These are phyloP conservation scores for Trichoderma parareesei DNA, from an alignment of 495 filamentous ascomycete genomes.

Conservation along the genomic window DNA sequence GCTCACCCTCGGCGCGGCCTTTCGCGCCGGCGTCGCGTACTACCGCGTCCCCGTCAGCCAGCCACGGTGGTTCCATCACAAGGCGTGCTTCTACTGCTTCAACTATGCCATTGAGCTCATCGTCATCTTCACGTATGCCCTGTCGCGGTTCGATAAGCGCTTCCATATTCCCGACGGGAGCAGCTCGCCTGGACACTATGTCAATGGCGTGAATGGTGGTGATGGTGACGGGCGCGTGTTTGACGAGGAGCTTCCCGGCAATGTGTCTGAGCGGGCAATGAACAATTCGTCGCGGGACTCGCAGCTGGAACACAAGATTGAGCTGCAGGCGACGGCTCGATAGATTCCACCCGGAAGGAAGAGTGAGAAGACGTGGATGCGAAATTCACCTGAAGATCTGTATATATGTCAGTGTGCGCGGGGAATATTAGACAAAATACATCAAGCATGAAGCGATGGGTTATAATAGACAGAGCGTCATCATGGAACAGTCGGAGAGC, in stretches of 20 bases:
- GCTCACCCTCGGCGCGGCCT: slow-evolving; percentile 62
- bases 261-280: neutral
- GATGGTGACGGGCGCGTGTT: neutral
- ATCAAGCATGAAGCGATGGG: neutral
- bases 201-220: slow-evolving; percentile 11
- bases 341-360: neutral
- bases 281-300: neutral
- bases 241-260: neutral
- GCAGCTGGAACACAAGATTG: neutral
- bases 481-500: neutral
- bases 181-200: slow-evolving; percentile 33
- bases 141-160: slow-evolving; percentile 59
- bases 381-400: neutral
- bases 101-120: slow-evolving; percentile 65
- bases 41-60: slow-evolving; percentile 41
- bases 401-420: neutral
- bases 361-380: neutral
- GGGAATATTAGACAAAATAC: neutral
- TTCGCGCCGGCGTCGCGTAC: slow-evolving; percentile 54
- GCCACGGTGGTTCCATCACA: slow-evolving; percentile 60
- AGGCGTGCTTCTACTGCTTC: slow-evolving; percentile 72
- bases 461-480: neutral
- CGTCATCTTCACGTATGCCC: slow-evolving; percentile 55
- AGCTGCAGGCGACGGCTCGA: neutral
- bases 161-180: slow-evolving; percentile 59